These are phyloP conservation scores for Aspergillus oerlinghausenensis DNA, from an alignment of 2,329 filamentous ascomycete genomes.

Conservation along the genomic window DNA sequence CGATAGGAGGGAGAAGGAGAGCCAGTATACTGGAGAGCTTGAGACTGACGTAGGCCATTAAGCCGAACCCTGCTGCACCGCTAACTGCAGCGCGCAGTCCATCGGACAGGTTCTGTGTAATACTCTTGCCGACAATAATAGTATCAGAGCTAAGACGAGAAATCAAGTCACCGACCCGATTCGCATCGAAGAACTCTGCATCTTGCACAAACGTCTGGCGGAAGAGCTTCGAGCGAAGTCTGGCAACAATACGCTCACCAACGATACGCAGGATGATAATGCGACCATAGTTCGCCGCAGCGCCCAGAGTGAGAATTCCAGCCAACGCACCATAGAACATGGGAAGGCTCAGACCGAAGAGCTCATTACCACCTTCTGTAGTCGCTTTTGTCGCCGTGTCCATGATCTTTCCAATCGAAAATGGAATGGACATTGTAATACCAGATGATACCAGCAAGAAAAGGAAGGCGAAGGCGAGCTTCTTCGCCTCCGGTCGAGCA, in stretches of 20 bases:
- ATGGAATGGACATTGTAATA: constrained; percentile 94
- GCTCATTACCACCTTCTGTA: constrained; percentile 56
- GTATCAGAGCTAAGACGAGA: constrained; percentile 94
- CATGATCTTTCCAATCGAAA: constrained; percentile 92
- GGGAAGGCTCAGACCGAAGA: constrained; percentile 79
- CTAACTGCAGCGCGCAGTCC: constrained; percentile 88
- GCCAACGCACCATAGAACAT: constrained; percentile 86
- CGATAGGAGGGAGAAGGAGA: constrained; percentile 85
- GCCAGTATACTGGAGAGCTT: constrained; percentile 83
- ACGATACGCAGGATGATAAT: constrained; percentile 92
- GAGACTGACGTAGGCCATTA: constrained; percentile 95
- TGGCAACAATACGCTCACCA: constrained; percentile 87
- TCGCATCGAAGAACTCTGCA: constrained; percentile 97
- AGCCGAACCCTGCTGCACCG: constrained; percentile 78
- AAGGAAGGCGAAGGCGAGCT: constrained; percentile 72
- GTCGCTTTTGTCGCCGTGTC: constrained; percentile 78
- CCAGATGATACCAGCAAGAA: constrained; percentile 84
- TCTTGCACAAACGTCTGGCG: constrained; percentile 93
- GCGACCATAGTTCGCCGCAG: constrained; percentile 85
- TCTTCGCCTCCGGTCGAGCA: constrained; percentile 75
- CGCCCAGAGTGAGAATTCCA: constrained; percentile 72
- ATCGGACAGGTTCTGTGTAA: constrained; percentile 95
- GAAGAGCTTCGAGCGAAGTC: constrained; percentile 84
- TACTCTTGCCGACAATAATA: constrained; percentile 96
- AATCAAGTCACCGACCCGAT: constrained; percentile 92